Evolutionary conservation across 495 filamentous ascomycete genomes (phyloP).

Genomic region (Hypoxylon crocopeplum): DNA sequence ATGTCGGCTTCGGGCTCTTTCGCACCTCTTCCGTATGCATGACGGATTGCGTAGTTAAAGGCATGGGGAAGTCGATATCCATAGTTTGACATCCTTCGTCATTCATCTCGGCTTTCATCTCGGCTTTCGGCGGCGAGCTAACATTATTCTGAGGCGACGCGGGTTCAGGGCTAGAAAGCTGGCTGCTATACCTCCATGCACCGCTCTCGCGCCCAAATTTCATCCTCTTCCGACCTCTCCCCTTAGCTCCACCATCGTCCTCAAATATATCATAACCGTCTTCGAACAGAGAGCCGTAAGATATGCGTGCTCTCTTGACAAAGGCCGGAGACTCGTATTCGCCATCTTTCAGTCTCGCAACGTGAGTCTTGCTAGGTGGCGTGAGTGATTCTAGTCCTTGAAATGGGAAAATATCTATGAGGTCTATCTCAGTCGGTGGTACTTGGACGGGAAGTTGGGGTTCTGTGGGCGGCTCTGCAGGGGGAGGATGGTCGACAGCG

Average conservation of each 20-base stretch:
- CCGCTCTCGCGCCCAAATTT: constrained; percentile 72
- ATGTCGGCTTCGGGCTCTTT: not conserved
- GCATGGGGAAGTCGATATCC: constrained; percentile 43
- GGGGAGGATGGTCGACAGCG: constrained; percentile 53
- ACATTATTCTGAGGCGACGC: constrained; percentile 17
- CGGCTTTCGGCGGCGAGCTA: constrained; percentile 25
- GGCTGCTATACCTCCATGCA: constrained; percentile 74
- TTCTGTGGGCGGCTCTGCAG: constrained; percentile 2
- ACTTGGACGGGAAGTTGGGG: constrained; percentile 10
- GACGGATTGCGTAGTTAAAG: constrained; percentile 1
- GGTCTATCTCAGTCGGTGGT: constrained; percentile 11
- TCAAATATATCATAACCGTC: constrained; percentile 70
- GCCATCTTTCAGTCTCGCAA: constrained; percentile 36
- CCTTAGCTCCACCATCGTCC: constrained; percentile 70
- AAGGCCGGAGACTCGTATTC: constrained; percentile 81
- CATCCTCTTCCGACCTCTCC: constrained; percentile 72
- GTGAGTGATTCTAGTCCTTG: constrained; percentile 29
- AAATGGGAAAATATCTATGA: constrained; percentile 5
- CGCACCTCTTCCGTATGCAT: not conserved
- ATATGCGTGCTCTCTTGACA: constrained; percentile 66
- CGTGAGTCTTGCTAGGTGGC: constrained; percentile 17
- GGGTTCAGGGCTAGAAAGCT: constrained; percentile 69
- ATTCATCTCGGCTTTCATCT: constrained; percentile 49
- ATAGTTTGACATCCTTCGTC: constrained; percentile 58
- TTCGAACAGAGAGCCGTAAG: constrained; percentile 65